Evolutionary conservation across 2,329 filamentous ascomycete genomes (phyloP).

Genomic region (Verticillium nubilum): DNA sequence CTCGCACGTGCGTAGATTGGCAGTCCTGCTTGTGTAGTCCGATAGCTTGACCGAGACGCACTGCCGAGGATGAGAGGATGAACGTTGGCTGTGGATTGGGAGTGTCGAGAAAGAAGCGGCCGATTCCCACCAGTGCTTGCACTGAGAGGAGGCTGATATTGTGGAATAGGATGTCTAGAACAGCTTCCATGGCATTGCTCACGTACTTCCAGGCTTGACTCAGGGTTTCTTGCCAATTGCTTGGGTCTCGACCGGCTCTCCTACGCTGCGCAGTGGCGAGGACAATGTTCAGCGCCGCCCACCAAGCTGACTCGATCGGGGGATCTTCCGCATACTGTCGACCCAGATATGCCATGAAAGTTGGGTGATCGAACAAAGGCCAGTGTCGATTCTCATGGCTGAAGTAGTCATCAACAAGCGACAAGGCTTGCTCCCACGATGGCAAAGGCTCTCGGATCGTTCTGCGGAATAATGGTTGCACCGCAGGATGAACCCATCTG

Average conservation of each 20-base stretch:
- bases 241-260: not conserved
- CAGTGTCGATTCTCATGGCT: not conserved
- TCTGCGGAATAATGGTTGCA: not conserved
- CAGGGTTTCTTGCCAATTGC: not conserved
- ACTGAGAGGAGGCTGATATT: not conserved
- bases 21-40: conserved; percentile 2
- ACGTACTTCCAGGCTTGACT: not conserved
- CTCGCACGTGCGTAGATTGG: not conserved
- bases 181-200: not conserved
- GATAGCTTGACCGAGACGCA: not conserved
- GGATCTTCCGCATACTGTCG: not conserved
- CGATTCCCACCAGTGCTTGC: not conserved
- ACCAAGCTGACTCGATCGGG: not conserved
- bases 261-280: not conserved
- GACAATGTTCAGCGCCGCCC: not conserved
- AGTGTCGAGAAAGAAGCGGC: not conserved
- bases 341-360: not conserved
- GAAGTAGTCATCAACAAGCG: not conserved
- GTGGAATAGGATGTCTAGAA: not conserved
- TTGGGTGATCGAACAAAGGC: not conserved
- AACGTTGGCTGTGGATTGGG: conserved; percentile 2
- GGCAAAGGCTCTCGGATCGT: not conserved
- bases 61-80: not conserved
- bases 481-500: not conserved
- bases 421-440: not conserved